A percentile compares a stretch with the other conserved stretches of the same genome.
phyloP scores from a whole-genome alignment of 2,329 filamentous ascomycete genomes.

The Pestalotiopsis sp. region DNA sequence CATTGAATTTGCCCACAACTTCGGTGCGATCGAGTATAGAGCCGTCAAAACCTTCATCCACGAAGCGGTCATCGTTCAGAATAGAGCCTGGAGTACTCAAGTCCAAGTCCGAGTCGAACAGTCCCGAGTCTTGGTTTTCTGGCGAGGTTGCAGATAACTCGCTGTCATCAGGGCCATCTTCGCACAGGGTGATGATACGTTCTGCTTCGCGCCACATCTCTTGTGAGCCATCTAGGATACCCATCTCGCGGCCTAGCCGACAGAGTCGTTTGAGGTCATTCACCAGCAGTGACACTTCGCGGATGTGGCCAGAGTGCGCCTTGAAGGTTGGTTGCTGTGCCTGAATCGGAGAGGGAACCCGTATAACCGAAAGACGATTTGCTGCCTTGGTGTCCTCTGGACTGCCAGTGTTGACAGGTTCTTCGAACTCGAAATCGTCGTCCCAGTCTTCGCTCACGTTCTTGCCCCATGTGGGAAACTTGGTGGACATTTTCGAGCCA shows the following conservation, averaged over 20 bases:
- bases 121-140: conserved; percentile 27
- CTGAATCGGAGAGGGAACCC: conserved; percentile 75
- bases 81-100: conserved; percentile 40
- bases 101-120: not conserved
- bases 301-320: conserved; percentile 81
- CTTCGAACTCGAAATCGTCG: conserved; percentile 80
- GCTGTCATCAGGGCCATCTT: conserved; percentile 51
- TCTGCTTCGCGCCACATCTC: conserved; percentile 80
- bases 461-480: conserved; percentile 86
- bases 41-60: conserved; percentile 52
- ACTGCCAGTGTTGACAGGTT: conserved; percentile 40
- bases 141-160: conserved; percentile 32
- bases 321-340: conserved; percentile 82
- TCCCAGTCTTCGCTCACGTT: conserved; percentile 87
- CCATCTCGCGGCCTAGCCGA: conserved; percentile 68
- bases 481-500: conserved; percentile 60
- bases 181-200: conserved; percentile 83
- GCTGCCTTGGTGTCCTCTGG: conserved; percentile 40
- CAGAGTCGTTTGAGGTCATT: conserved; percentile 82
- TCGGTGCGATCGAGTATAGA: conserved; percentile 46
- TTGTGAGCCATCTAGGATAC: conserved; percentile 63
- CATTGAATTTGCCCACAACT: conserved; percentile 40
- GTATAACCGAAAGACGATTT: conserved; percentile 57
- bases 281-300: conserved; percentile 79
- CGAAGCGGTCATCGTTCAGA: conserved; percentile 46